These are phyloP conservation scores for Globisporangium nagaii DNA, from an alignment of 352 stramenopile genomes.

Conservation along the genomic window DNA sequence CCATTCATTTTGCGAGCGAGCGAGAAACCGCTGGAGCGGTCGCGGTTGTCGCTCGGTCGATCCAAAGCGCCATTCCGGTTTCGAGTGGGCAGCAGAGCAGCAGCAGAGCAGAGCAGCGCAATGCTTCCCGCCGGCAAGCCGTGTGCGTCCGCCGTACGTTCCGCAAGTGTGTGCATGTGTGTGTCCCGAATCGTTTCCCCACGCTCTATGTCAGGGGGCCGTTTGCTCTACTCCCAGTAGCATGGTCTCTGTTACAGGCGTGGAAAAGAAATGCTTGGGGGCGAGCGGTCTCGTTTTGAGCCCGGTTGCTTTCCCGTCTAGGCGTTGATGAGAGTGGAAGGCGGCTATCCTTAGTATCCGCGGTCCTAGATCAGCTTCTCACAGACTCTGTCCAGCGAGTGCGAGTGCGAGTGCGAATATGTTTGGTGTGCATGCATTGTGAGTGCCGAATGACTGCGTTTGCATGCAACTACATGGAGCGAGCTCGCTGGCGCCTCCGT, in stretches of 20 bases:
- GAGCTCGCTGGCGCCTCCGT: background rate
- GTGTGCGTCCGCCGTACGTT: too few species aligned
- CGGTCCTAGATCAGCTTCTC: constrained; percentile 76
- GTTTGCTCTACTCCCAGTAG: constrained; percentile 60
- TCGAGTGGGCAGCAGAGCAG: background rate
- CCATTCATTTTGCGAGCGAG: constrained; percentile 8
- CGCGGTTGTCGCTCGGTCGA: too few species aligned
- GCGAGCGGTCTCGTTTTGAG: constrained; percentile 64
- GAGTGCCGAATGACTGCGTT: background rate
- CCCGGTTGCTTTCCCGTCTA: constrained; percentile 41
- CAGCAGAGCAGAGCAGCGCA: background rate
- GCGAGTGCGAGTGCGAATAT: background rate
- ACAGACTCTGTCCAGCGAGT: constrained; percentile 26
- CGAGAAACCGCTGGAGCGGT: too few species aligned
- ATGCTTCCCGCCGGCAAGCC: background rate
- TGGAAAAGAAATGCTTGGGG: constrained; percentile 76
- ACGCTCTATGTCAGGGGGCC: constrained; percentile 80
- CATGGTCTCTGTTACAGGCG: constrained; percentile 76
- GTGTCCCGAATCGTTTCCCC: constrained; percentile 14
- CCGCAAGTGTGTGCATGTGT: constrained; percentile 9
- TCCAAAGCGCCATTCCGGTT: background rate
- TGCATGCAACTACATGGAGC: too few species aligned
- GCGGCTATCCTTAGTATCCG: constrained; percentile 17
- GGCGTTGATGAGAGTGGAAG: constrained; percentile 79
- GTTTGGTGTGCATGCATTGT: constrained; percentile 1